Conservation (phyloP, 495 filamentous ascomycete genomes). For the Hyaloscypha finlandica region DNA sequence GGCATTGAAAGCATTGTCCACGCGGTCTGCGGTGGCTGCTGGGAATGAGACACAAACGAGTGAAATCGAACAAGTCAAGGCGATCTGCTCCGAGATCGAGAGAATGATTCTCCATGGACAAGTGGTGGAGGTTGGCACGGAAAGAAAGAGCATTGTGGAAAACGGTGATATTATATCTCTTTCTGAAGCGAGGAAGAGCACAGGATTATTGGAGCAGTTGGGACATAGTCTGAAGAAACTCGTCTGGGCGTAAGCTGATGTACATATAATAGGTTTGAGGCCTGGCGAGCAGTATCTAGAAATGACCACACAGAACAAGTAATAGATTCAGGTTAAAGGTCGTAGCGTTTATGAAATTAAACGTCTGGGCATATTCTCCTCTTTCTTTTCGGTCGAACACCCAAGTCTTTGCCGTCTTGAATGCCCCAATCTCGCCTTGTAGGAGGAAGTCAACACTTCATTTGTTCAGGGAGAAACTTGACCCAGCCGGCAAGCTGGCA, state of each 20-base stretch:
- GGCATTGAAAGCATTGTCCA: conserved; percentile 63
- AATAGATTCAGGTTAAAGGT: neutral
- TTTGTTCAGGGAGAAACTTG: too few relatives aligned
- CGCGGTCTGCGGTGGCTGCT: conserved; percentile 46
- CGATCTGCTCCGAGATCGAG: conserved; percentile 61
- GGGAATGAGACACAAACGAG: conserved; percentile 46
- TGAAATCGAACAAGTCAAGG: conserved; percentile 69
- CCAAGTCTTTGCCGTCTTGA: too few relatives aligned
- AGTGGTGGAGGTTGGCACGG: conserved; percentile 35
- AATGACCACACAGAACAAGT: neutral
- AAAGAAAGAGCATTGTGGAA: conserved; percentile 53
- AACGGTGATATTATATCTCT: conserved; percentile 77
- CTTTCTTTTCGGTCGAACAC: too few relatives aligned
- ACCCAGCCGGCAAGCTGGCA: too few relatives aligned
- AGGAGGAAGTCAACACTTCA: too few relatives aligned
- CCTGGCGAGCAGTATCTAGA: neutral
- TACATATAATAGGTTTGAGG: neutral
- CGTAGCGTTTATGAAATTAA: neutral
- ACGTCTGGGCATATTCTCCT: too few relatives aligned
- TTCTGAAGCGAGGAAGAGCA: conserved; percentile 83
- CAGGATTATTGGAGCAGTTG: conserved; percentile 80
- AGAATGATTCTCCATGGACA: conserved; percentile 28
- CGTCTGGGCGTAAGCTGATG: conserved; percentile 70
- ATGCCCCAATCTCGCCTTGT: too few relatives aligned
- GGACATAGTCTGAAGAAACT: conserved; percentile 87